Conservation (phyloP, 2,329 filamentous ascomycete genomes). For the Talaromyces atroroseus region DNA sequence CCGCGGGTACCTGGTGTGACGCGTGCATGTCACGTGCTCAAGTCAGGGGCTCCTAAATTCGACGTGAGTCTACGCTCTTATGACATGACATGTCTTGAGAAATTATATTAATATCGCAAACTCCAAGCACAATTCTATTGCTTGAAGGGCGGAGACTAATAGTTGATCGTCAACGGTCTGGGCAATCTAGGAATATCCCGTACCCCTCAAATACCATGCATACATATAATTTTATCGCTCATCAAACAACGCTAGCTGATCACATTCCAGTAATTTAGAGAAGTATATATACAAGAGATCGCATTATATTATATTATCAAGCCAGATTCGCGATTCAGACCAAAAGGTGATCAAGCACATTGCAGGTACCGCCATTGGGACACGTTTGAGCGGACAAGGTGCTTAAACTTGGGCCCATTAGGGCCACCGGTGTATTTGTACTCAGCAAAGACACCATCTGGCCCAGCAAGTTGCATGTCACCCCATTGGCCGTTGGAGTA, state of each 20-base stretch:
- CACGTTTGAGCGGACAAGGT: constrained; percentile 52
- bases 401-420: constrained; percentile 57
- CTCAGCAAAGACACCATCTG: constrained; percentile 46
- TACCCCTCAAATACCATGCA: too few species aligned
- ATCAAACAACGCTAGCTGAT: too few species aligned
- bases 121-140: background rate
- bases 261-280: too few species aligned
- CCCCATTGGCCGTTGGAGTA: constrained; percentile 58
- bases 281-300: too few species aligned
- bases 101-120: too few species aligned
- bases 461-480: constrained; percentile 52
- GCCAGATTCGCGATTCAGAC: background rate
- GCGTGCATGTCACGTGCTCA: background rate
- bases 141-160: background rate
- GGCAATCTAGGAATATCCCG: too few species aligned
- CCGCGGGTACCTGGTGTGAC: background rate
- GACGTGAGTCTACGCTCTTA: background rate
- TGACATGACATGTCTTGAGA: background rate
- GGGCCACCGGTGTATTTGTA: constrained; percentile 55
- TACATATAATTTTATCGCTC: too few species aligned
- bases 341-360: constrained; percentile 8
- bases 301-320: too few species aligned
- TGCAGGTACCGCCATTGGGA: constrained; percentile 27
- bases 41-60: background rate
- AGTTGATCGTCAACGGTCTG: too few species aligned